Percentiles rank a stretch among this genome's conserved stretches.
phyloP scores from a whole-genome alignment of 371 early-diverging fungal species.

The Dinochytrium kinnereticum region DNA sequence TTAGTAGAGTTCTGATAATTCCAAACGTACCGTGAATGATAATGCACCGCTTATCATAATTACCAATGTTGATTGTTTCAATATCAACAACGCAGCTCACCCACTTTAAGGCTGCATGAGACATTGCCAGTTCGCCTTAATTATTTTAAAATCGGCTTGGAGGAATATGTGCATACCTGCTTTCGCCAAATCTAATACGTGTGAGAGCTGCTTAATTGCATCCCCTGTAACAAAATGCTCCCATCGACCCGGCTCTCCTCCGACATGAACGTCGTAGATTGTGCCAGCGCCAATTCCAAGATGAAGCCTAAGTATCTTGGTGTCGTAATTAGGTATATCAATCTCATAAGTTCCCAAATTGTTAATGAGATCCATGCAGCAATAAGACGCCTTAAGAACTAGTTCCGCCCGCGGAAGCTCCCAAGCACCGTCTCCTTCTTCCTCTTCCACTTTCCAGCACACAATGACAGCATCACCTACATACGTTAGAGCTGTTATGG shows the following conservation, averaged over 20 bases:
- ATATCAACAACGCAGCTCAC: constrained; percentile 47
- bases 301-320: constrained; percentile 51
- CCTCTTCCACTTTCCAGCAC: constrained; percentile 51
- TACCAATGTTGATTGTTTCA: constrained; percentile 43
- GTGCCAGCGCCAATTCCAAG: constrained; percentile 60
- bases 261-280: constrained; percentile 59
- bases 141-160: neutral
- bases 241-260: constrained; percentile 56
- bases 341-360: constrained; percentile 51
- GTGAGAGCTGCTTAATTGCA: constrained; percentile 55
- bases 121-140: constrained; percentile 56
- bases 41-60: constrained; percentile 58
- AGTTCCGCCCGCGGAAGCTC: constrained; percentile 48
- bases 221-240: constrained; percentile 64
- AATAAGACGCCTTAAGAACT: constrained; percentile 55
- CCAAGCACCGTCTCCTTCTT: constrained; percentile 28
- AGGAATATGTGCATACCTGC: constrained; percentile 46
- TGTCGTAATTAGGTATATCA: constrained; percentile 48
- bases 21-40: constrained; percentile 37
- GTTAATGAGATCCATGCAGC: constrained; percentile 56
- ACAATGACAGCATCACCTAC: constrained; percentile 61
- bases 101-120: constrained; percentile 53
- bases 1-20: neutral
- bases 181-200: constrained; percentile 58
- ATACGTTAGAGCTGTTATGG: too few relatives aligned